Conservation (phyloP, 805 yeast genomes). For the Lachancea sp. region DNA sequence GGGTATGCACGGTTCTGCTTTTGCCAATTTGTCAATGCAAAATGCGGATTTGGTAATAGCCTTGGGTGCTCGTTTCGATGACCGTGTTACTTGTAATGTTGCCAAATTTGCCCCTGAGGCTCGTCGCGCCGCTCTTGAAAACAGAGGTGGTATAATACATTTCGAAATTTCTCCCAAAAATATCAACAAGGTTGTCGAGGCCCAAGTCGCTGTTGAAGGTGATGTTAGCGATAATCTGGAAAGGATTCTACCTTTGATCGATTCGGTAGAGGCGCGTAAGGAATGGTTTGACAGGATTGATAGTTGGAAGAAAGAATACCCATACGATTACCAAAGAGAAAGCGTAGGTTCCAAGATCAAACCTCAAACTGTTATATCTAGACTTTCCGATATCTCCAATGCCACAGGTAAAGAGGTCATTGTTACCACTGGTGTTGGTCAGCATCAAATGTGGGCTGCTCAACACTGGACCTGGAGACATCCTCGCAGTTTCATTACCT, state of each 20-base stretch:
- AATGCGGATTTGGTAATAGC: conserved; percentile 90
- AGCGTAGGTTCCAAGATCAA: conserved; percentile 74
- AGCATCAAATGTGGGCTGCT: conserved; percentile 99
- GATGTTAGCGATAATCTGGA: conserved; percentile 79
- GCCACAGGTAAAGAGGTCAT: conserved; percentile 60
- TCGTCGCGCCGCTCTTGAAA: conserved; percentile 76
- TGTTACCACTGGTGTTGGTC: conserved; percentile 97
- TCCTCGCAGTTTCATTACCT: conserved; percentile 93
- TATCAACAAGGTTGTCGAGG: conserved; percentile 94
- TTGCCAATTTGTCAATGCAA: conserved; percentile 92
- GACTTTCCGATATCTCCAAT: conserved; percentile 65
- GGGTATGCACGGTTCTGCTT: conserved; percentile 97
- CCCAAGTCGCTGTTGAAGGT: conserved; percentile 95
- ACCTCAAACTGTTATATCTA: conserved; percentile 86
- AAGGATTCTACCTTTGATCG: conserved; percentile 63
- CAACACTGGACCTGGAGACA: conserved; percentile 92
- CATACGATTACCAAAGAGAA: conserved; percentile 76
- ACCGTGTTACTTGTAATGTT: conserved; percentile 89
- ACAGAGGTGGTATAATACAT: conserved; percentile 93
- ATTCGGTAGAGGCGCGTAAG: conserved; percentile 57
- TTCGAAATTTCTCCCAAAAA: conserved; percentile 95
- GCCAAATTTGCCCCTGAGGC: conserved; percentile 92
- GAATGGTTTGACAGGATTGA: conserved; percentile 73
- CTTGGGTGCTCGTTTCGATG: conserved; percentile 95
- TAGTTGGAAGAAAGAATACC: conserved; percentile 81